Evolutionary conservation across 2,329 filamentous ascomycete genomes (phyloP), one percentile per base, ranked within the genome.

Genomic region (Myrmaecium sp.): DNA sequence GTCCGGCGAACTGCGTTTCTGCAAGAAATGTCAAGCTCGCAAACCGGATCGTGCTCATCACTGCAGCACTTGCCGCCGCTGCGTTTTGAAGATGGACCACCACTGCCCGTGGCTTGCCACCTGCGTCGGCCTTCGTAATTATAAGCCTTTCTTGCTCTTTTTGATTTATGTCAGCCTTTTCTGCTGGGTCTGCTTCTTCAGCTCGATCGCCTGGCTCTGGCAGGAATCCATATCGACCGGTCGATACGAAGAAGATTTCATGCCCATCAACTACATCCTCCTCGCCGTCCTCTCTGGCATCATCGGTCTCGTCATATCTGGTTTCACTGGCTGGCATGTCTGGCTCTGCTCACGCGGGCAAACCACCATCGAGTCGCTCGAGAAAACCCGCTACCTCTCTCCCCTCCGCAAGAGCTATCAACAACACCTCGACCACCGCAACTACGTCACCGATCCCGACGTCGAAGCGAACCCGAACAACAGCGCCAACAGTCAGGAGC

Each of bases 81-180:
- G 89, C 51, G 84, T 98, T 14, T 64, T 98, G 51, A 98, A 98
- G 62, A 98, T 98, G 89, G 89, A 98, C 49, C 89, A 98, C 52
- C 89, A 98, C 57, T 98, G 89, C 50, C 89, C 89, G 10, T 98
- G 89, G 89, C 66, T 98, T 26, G 86, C 89, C 15, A 93, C 82
- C 4, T 98, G 89, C 52, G 79, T 98, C 32, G 89, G 89, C 12
- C 60, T 98, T 36, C 72, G 71, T 45, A 98, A 98, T 55, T 91
- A 94, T 63, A 98, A 98, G 56, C 67, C 84, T 0, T 98, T 98
- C 47, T 51, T 98, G 28, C 65, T 95, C 3, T 98, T 95, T 50
- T 62, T 98, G 14, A 67, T 84, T 30, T 95, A 98, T 51, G 82
- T 80, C 0, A 80, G 76, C 4, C 34, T 93, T 2, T 93, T 93